Evolutionary conservation across 192 early-diverging fungal species (phyloP).

Genomic region (Linnemannia elongata): DNA sequence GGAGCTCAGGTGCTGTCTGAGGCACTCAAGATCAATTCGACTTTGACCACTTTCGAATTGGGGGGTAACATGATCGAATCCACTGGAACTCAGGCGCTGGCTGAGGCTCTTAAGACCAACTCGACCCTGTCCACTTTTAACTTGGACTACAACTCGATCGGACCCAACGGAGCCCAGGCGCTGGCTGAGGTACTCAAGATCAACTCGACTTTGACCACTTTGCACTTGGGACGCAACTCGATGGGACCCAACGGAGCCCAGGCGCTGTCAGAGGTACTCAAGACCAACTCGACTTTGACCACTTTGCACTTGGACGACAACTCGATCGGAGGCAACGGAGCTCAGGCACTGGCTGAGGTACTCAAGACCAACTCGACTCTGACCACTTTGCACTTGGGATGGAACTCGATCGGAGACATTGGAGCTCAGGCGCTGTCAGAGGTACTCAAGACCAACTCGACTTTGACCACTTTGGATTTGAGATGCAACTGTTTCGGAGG

Average conservation of each 20-base stretch:
- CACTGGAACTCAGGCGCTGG: slow-evolving; percentile 2
- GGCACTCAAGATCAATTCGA: slow-evolving; percentile 19
- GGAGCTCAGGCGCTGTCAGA: background rate
- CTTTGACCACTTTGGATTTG: background rate
- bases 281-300: background rate
- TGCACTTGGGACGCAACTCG: background rate
- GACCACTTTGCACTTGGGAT: background rate
- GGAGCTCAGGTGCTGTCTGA: slow-evolving; percentile 12
- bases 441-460: slow-evolving; percentile 8
- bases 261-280: background rate
- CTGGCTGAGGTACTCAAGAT: slow-evolving; percentile 10
- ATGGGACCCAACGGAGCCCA: background rate
- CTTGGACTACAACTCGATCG: background rate
- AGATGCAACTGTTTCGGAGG: background rate
- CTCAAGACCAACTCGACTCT: slow-evolving; percentile 3
- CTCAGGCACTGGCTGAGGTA: background rate
- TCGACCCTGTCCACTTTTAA: slow-evolving; percentile 10
- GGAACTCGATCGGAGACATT: too few relatives aligned
- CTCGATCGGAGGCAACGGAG: background rate
- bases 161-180: background rate
- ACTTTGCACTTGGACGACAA: background rate
- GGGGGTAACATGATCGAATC: background rate
- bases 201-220: slow-evolving; percentile 13
- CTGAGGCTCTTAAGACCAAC: slow-evolving; percentile 22
- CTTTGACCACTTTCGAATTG: slow-evolving; percentile 13